Evolutionary conservation across 768 basidiomycete species (phyloP), one percentile per base, ranked within the genome.

Genomic region (Mycena polygramma): DNA sequence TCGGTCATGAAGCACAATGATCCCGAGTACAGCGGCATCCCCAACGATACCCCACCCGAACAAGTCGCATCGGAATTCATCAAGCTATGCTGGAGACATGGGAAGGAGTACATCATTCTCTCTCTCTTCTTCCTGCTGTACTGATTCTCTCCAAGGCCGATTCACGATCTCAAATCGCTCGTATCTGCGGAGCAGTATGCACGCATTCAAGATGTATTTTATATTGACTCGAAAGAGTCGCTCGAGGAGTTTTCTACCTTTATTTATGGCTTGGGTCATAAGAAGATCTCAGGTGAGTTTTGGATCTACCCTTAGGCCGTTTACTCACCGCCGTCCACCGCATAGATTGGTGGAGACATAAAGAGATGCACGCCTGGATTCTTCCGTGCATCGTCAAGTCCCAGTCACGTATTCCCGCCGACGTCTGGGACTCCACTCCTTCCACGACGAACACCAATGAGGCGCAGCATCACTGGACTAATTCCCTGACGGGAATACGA

Each of bases 291-390:
- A 1, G 57, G 66, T 67, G 0, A 26, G 65, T 59, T 3, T 51
- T 59, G 24, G 3, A 49, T 41, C 26, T 1, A 9, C 15, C 41
- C 19, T 35, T 11, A 7, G 4, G n/a, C 24, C 39, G 14, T 51
- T 20, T 22, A 26, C 37, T 26, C 7, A 52, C 5, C 24, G 9
- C 4, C 24, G 22, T 63, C 22, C 17, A 2, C 19, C 22, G 15
- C 63, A 62, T 13, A 62, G 58, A n/a, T n/a, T n/a, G n/a, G n/a
- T n/a, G n/a, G n/a, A n/a, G n/a, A n/a, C n/a, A n/a, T n/a, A n/a
- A n/a, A 60, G n/a, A 72, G 55, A 36, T 73, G 74, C 30, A 54
- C 49, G 14, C 57, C 19, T 17, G 68, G 74, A 8, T 75, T 70
- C 71, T 48, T 24, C 60, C 60, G 1, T 62, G 60, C 15, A 1